Percentiles rank a stretch among this genome's conserved stretches.
Evolutionary conservation across 1,284 basidiomycete species (phyloP).

Genomic region (Phlebopus sp.): DNA sequence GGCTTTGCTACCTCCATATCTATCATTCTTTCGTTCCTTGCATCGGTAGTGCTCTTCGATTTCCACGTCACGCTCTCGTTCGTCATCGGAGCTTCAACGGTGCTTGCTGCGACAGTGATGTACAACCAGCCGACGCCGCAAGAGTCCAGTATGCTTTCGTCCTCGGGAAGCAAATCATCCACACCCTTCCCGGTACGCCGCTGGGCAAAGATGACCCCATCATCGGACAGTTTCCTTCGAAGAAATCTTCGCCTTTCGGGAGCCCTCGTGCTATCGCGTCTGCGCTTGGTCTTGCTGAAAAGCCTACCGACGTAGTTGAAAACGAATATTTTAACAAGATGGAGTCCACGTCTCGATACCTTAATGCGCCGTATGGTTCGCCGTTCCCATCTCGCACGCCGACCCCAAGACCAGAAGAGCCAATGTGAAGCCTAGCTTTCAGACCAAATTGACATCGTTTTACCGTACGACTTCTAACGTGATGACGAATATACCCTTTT

Average conservation of each 20-base stretch:
- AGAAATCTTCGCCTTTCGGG: slow-evolving; percentile 50
- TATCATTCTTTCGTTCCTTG: slow-evolving; percentile 92
- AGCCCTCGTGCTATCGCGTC: slow-evolving; percentile 47
- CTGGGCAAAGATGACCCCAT: slow-evolving; percentile 53
- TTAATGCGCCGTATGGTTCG: slow-evolving; percentile 63
- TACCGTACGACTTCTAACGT: slow-evolving; percentile 34
- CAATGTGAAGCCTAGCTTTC: slow-evolving; percentile 22
- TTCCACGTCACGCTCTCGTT: slow-evolving; percentile 87
- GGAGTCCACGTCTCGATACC: slow-evolving; percentile 53
- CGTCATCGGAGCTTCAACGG: slow-evolving; percentile 79
- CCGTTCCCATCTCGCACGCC: slow-evolving; percentile 61
- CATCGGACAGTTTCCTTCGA: slow-evolving; percentile 50
- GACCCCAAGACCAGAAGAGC: slow-evolving; percentile 43
- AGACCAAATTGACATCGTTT: slow-evolving; percentile 17
- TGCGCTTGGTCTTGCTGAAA: slow-evolving; percentile 41
- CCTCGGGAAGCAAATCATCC: slow-evolving; percentile 29
- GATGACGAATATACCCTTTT: slow-evolving; percentile 35
- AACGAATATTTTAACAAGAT: slow-evolving; percentile 46
- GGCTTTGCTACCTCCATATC: slow-evolving; percentile 94
- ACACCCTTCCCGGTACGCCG: slow-evolving; percentile 48
- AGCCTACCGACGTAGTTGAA: slow-evolving; percentile 32
- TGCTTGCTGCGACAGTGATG: slow-evolving; percentile 87
- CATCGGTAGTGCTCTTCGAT: slow-evolving; percentile 86
- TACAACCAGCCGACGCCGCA: slow-evolving; percentile 67
- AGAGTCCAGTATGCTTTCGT: slow-evolving; percentile 41